Evolutionary conservation across 2,329 filamentous ascomycete genomes (phyloP), one percentile per base, ranked within the genome.

Genomic region (Drechslerella coelobrocha): DNA sequence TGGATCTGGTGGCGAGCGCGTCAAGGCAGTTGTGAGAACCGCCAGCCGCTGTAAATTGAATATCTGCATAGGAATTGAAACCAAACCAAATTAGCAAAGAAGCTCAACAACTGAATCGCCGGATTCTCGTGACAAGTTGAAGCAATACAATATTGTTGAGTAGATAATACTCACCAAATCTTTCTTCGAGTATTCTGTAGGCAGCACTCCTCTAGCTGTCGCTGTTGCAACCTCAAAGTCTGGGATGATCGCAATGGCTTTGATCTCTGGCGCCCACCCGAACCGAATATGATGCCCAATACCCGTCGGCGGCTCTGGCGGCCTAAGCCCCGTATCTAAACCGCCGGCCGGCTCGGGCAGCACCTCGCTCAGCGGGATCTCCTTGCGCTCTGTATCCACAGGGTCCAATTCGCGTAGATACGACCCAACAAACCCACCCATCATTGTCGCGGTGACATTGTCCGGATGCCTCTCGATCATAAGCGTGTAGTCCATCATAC

Each of bases 241-340:
- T 7, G 94, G 94, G 72, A 99, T 96, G 76, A 99, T 93, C 74
- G 92, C 92, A 74, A 99, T 89, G 72, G 92, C 93, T 83, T 97
- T 97, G 83, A 99, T 96, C 79, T 96, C 91, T 73, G 88, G 86
- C 65, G 91, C 89, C 93, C 93, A 97, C 43, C 87, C 87, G 80
- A 97, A 97, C 79, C 92, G 93, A 81, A 95, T 92, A 82, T 96
- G 96, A 79, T 97, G 92, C 52, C 93, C 94, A 76, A 99, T 97
- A 76, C 92, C 90, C 74, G 88, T 79, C 1, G 94, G 94, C n/a
- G 94, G 94, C 78, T 91, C 85, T 3, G 94, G 93, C 19, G 94
- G 94, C 75, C 83, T 87, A 76, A 89, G 84, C 41, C 94, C 93
- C 0, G 93, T 97, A 79, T 97, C 92, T 52, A 92, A 83, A 57